These are phyloP conservation scores for Arabidopsis thaliana DNA, from an alignment of 345 rosid genomes.

Conservation along the genomic window DNA sequence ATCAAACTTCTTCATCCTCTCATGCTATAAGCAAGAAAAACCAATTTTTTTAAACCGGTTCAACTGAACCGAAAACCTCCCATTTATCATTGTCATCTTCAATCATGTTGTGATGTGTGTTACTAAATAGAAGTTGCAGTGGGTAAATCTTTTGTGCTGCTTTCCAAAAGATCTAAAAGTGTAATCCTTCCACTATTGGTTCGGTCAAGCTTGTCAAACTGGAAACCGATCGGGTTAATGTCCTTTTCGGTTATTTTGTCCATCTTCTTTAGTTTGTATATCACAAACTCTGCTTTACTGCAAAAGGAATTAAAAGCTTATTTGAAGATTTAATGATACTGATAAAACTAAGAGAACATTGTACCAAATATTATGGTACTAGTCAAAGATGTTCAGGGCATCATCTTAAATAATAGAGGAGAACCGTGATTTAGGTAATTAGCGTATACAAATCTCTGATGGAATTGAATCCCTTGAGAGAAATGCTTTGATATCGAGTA, in stretches of 20 bases:
- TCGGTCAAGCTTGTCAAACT: conserved; percentile 70
- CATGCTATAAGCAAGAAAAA: not conserved
- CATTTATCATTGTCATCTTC: not conserved
- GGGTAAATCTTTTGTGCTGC: conserved; percentile 13
- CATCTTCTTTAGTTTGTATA: conserved; percentile 87
- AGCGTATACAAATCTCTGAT: not conserved
- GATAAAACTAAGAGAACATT: not conserved
- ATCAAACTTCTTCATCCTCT: not conserved
- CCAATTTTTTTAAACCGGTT: not conserved
- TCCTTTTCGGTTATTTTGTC: conserved; percentile 71
- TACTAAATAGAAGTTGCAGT: conserved; percentile 27
- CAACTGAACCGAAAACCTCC: not conserved
- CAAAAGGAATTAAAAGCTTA: not conserved
- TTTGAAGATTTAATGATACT: not conserved
- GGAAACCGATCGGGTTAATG: conserved; percentile 45
- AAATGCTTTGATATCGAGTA: not conserved
- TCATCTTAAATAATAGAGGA: not conserved
- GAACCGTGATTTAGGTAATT: not conserved
- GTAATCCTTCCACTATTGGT: conserved; percentile 80
- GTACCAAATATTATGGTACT: conserved; percentile 1
- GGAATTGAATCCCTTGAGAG: not conserved
- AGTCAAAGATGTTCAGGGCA: conserved; percentile 1
- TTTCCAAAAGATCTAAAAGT: conserved; percentile 71
- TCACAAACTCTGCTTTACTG: conserved; percentile 76
- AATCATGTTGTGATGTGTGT: not conserved